Base-by-base conservation (phyloP, 768 basidiomycete species). In the Lepiota venenata region DNA sequence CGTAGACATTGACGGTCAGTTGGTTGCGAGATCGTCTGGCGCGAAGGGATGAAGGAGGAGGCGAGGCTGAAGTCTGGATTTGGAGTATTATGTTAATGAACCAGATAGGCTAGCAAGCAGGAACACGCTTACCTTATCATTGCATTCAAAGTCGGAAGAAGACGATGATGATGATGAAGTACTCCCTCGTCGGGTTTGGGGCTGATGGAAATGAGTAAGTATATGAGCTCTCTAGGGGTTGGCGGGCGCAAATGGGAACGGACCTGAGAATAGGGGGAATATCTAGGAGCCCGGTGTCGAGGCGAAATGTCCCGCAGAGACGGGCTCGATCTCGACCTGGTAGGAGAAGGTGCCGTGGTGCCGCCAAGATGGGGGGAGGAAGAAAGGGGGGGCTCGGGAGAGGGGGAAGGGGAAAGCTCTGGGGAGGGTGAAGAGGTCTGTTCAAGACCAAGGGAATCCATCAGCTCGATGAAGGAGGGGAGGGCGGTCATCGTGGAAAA, bases 391-490 rank as follows among this genome's bases (percentile, higher is more conserved):
- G n/a, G n/a, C n/a, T n/a, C n/a, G n/a, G 79, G 69, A 42, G 74
- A 71, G 47, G 71, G 60, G 44, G 69, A 77, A 25, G 78, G 72
- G 21, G 76, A 73, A 58, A 57, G 60, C 62, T 61, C 70, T 44
- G 71, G 61, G 21, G 66, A 60, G 56, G 63, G 58, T 47, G 71
- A 68, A 50, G 71, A 44, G 27, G 64, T 67, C 60, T 78, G 77
- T 60, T 88, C 82, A 68, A 92, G 76, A 59, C 88, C 91, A 61
- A 93, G 76, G 56, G 91, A 82, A 58, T 82, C 82, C 88, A 93
- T 90, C 66, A 93, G 87, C 73, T 91, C 85, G 55, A 90, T 84
- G 68, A 93, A 93, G 53, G 91, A 91, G 64, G 91, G 91, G 62
- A 92, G 84, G 63, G 87, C 70, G 66, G 85, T 74, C 85, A 86